These are phyloP conservation scores for Whalleya microplaca DNA, from an alignment of 2,329 filamentous ascomycete genomes.

Conservation along the genomic window DNA sequence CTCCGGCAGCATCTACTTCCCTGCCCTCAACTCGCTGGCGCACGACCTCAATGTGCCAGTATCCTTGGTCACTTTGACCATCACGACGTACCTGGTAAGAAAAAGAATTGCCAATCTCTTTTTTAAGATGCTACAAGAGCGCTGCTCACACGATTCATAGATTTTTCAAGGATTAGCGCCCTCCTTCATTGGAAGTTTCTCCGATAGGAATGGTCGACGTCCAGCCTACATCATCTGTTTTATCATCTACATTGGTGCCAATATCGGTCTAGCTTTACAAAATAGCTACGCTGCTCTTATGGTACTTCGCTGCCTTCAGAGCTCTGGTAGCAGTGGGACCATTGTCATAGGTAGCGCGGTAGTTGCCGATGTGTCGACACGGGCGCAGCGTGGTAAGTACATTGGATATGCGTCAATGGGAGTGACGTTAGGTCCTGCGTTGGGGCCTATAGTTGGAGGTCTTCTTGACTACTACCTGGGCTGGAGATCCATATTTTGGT, in stretches of 20 bases:
- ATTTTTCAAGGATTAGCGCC: constrained; percentile 48
- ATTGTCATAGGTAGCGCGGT: constrained; percentile 19
- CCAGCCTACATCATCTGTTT: constrained; percentile 45
- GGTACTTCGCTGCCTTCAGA: constrained; percentile 20
- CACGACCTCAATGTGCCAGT: constrained; percentile 17
- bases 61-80: constrained; percentile 26
- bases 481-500: constrained; percentile 27
- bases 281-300: constrained; percentile 13
- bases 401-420: constrained; percentile 14
- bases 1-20: constrained; percentile 26
- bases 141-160: not conserved
- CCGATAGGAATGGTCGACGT: constrained; percentile 44
- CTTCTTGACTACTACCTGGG: constrained; percentile 12
- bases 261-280: constrained; percentile 25
- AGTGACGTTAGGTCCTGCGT: constrained; percentile 12
- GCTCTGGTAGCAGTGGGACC: constrained; percentile 16
- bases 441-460: constrained; percentile 22
- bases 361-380: constrained; percentile 24
- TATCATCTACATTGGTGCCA: constrained; percentile 40
- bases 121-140: no score
- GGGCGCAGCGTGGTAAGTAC: constrained; percentile 25
- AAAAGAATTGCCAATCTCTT: not conserved
- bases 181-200: constrained; percentile 43
- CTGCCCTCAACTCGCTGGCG: constrained; percentile 18
- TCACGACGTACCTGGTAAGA: constrained; percentile 29